Conservation (phyloP, 805 yeast species). For the Komagataella mondaviorum region DNA sequence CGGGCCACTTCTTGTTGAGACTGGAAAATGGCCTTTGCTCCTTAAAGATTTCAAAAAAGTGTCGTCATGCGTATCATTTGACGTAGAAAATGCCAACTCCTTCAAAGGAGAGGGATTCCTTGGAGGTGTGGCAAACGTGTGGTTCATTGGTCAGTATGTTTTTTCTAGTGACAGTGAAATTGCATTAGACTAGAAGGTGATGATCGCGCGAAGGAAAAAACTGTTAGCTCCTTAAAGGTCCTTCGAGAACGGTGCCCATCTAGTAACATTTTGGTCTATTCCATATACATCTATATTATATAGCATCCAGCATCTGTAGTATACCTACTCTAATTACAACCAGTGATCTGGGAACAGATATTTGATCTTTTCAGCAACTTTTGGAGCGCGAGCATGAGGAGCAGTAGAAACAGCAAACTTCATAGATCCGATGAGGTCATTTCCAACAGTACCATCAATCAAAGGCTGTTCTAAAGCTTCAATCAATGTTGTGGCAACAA, state of each 20-base stretch:
- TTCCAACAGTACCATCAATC: conserved; percentile 48
- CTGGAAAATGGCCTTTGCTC: neutral
- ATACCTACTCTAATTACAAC: conserved; percentile 22
- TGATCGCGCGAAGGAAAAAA: neutral
- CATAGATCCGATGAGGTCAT: conserved; percentile 62
- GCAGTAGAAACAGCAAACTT: conserved; percentile 71
- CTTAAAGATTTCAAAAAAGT: neutral
- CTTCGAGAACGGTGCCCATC: neutral
- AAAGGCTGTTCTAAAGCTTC: conserved; percentile 52
- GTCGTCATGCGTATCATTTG: neutral
- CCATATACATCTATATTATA: neutral
- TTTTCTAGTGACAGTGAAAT: neutral
- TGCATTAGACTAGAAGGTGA: neutral
- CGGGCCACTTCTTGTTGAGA: neutral
- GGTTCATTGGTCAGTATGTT: neutral
- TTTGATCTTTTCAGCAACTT: conserved; percentile 68
- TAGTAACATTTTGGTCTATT: neutral
- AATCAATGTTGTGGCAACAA: conserved; percentile 57
- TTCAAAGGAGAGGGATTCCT: conserved; percentile 4
- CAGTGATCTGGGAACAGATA: conserved; percentile 87
- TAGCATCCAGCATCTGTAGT: no score
- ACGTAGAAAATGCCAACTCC: conserved; percentile 4
- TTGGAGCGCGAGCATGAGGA: conserved; percentile 58
- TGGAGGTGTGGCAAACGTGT: conserved; percentile 2
- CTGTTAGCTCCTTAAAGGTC: neutral